Evolutionary conservation across 2,329 filamentous ascomycete genomes (phyloP).

Genomic region (Aspergillus sp.): DNA sequence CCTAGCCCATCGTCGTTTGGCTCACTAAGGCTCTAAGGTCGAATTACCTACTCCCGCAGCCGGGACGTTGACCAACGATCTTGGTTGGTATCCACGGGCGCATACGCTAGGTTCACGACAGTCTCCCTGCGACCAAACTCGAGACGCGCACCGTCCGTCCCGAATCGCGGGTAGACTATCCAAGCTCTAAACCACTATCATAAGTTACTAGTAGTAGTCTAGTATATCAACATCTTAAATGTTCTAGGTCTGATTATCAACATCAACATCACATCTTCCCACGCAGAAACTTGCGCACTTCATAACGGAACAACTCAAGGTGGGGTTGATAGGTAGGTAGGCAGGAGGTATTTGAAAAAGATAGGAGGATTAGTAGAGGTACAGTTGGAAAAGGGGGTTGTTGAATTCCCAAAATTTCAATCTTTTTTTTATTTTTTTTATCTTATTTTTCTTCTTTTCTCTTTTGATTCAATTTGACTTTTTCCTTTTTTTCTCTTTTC

Average conservation of each 20-base stretch:
- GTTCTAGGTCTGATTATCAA: slow-evolving; percentile 23
- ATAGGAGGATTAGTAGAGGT: slow-evolving; percentile 7
- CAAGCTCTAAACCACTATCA: slow-evolving; percentile 27
- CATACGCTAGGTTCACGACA: slow-evolving; percentile 39
- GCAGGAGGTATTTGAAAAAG: not conserved
- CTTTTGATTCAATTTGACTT: not conserved
- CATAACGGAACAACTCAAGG: slow-evolving; percentile 17
- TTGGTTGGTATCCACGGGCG: slow-evolving; percentile 35
- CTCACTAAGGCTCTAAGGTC: slow-evolving; percentile 20
- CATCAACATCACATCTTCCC: slow-evolving; percentile 12
- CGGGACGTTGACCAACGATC: slow-evolving; percentile 31
- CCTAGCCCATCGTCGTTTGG: slow-evolving; percentile 23
- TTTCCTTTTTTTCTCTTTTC: not conserved
- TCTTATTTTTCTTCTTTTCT: not conserved
- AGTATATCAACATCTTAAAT: slow-evolving; percentile 14
- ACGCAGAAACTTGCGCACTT: slow-evolving; percentile 10
- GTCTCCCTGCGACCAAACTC: slow-evolving; percentile 23
- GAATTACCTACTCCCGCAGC: slow-evolving; percentile 21
- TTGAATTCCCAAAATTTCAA: not conserved
- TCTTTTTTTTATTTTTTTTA: not conserved
- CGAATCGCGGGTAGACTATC: slow-evolving; percentile 41
- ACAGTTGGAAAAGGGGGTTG: slow-evolving; percentile 1
- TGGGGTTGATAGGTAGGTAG: slow-evolving; percentile 5
- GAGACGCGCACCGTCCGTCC: slow-evolving; percentile 30
- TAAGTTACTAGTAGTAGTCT: not conserved